Conservation (phyloP, 2,329 filamentous ascomycete genomes). For the Tetracladium maxilliforme region DNA sequence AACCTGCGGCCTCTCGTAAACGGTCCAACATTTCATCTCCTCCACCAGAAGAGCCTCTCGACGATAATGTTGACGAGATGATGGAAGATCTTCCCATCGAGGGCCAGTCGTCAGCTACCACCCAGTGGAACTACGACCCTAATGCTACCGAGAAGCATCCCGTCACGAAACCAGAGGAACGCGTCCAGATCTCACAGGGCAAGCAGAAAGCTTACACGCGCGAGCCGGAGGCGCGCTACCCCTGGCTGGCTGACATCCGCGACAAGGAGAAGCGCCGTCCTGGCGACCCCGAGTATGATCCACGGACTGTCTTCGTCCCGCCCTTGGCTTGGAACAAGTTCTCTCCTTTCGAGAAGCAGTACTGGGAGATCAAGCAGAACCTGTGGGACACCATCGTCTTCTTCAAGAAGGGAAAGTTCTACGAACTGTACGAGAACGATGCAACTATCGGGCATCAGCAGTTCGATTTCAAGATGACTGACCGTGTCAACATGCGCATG, state of each 20-base stretch:
- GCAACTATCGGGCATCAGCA: slow-evolving; percentile 91
- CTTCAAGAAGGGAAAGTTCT: slow-evolving; percentile 99
- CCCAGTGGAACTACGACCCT: no score
- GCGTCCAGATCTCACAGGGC: slow-evolving; percentile 24
- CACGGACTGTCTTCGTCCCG: slow-evolving; percentile 80
- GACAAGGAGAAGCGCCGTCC: slow-evolving; percentile 74
- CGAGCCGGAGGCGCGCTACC: slow-evolving; percentile 74
- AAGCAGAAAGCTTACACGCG: slow-evolving; percentile 68
- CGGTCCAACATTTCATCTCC: slow-evolving; percentile 40
- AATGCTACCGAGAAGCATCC: no score
- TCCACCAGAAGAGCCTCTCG: slow-evolving; percentile 10
- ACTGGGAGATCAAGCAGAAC: slow-evolving; percentile 98
- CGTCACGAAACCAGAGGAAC: no score
- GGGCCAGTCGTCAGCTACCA: background rate
- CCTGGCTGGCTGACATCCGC: slow-evolving; percentile 75
- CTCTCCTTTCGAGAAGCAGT: slow-evolving; percentile 92
- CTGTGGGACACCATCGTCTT: slow-evolving; percentile 97
- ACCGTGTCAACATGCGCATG: slow-evolving; percentile 99
- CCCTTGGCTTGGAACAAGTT: slow-evolving; percentile 68
- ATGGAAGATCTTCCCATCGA: background rate
- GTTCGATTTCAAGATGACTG: slow-evolving; percentile 94
- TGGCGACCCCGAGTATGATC: slow-evolving; percentile 79
- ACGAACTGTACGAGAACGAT: slow-evolving; percentile 95
- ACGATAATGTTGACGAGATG: background rate
- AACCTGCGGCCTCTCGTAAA: slow-evolving; percentile 42